Conservation (phyloP, 257 asterid genomes). For the Striga asiatica region DNA sequence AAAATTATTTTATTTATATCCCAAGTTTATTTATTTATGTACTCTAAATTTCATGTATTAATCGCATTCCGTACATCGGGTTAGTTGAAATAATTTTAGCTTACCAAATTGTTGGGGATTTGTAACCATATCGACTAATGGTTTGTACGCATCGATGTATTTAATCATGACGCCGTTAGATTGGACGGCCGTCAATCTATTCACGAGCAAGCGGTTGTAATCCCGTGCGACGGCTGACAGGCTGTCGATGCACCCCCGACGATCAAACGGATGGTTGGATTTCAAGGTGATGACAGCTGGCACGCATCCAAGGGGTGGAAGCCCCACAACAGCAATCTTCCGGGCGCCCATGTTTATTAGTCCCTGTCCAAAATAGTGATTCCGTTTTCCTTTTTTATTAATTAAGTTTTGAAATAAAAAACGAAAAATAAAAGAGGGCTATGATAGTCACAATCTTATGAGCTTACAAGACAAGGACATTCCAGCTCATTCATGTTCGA, state of each 20-base stretch:
- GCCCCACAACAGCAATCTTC: slow-evolving; percentile 35
- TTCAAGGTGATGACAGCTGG: slow-evolving; percentile 45
- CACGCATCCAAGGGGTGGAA: slow-evolving; percentile 75
- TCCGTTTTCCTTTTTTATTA: too few species aligned
- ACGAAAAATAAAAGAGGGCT: not conserved
- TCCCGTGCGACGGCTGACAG: slow-evolving; percentile 31
- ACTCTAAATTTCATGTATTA: too few species aligned
- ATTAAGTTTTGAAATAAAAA: too few species aligned
- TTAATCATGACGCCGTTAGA: slow-evolving; percentile 1
- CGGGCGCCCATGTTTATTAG: slow-evolving; percentile 43
- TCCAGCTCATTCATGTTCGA: too few species aligned
- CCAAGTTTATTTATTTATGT: too few species aligned
- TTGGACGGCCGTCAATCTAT: slow-evolving; percentile 16
- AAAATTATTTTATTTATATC: too few species aligned
- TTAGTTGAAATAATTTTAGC: too few species aligned
- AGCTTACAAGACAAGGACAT: too few species aligned
- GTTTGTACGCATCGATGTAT: slow-evolving; percentile 36
- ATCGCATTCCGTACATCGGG: too few species aligned
- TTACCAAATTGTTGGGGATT: slow-evolving; percentile 43
- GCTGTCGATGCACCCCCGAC: slow-evolving; percentile 42
- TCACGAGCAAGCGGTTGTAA: slow-evolving; percentile 40
- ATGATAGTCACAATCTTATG: too few species aligned
- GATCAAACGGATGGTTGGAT: slow-evolving; percentile 10
- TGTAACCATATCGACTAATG: slow-evolving; percentile 36
- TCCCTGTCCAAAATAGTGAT: slow-evolving; percentile 30